Conservation (phyloP, 805 yeast genomes). For the Candida boleticola region DNA sequence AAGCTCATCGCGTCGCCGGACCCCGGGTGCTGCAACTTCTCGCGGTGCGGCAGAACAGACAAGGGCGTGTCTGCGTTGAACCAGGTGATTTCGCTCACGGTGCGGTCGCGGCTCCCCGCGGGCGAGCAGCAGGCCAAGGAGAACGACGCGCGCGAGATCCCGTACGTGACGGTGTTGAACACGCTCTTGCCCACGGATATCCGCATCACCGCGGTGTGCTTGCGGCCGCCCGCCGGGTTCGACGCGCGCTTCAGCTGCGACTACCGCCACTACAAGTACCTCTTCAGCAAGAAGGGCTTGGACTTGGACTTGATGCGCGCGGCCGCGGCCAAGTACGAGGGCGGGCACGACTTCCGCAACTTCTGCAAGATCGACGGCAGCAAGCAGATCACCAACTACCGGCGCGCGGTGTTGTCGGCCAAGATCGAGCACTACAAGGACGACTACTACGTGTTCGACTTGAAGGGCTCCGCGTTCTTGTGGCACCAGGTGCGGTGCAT, state of each 20-base stretch:
- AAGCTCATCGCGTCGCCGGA: slow-evolving; percentile 60
- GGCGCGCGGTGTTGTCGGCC: slow-evolving; percentile 58
- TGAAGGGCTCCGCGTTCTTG: slow-evolving; percentile 84
- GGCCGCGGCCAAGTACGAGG: slow-evolving; percentile 64
- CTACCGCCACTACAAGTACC: slow-evolving; percentile 82
- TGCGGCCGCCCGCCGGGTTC: slow-evolving; percentile 78
- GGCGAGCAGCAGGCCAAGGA: slow-evolving; percentile 60
- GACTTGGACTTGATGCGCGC: slow-evolving; percentile 64
- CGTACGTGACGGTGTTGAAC: slow-evolving; percentile 74
- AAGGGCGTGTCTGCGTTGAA: slow-evolving; percentile 97
- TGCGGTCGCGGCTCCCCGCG: slow-evolving; percentile 62
- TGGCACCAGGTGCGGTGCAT: slow-evolving; percentile 99
- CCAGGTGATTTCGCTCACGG: slow-evolving; percentile 80
- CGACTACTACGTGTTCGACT: slow-evolving; percentile 65
- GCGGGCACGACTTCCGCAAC: slow-evolving; percentile 88
- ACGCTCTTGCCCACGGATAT: slow-evolving; percentile 79
- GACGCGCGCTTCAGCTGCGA: slow-evolving; percentile 92
- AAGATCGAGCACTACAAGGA: slow-evolving; percentile 41
- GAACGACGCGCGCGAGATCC: slow-evolving; percentile 67
- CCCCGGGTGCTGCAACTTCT: slow-evolving; percentile 65
- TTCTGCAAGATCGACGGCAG: slow-evolving; percentile 94
- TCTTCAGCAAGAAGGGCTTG: slow-evolving; percentile 55
- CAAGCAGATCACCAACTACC: slow-evolving; percentile 81
- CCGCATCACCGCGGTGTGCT: slow-evolving; percentile 73
- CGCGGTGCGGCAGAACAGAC: slow-evolving; percentile 94